phyloP scores from a whole-genome alignment of 352 stramenopile species.

The Phytophthora rubi region DNA sequence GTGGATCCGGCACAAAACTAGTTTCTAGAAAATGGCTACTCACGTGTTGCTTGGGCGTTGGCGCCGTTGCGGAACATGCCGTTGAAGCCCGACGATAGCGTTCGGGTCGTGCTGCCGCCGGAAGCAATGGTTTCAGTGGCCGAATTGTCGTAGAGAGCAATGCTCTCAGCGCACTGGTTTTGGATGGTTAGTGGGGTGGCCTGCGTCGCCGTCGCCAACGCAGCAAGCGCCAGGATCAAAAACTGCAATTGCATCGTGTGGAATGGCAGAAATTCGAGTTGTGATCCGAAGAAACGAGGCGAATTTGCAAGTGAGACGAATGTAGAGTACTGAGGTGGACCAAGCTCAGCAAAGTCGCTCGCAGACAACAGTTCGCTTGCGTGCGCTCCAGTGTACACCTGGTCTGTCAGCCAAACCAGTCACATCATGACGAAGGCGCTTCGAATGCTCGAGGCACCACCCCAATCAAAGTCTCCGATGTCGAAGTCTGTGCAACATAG shows the following conservation, averaged over 20 bases:
- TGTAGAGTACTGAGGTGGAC: not conserved
- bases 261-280: slow-evolving; percentile 3
- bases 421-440: slow-evolving; percentile 7
- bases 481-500: not conserved
- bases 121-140: slow-evolving; percentile 45
- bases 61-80: slow-evolving; percentile 64
- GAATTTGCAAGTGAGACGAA: slow-evolving; percentile 28
- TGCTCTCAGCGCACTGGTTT: slow-evolving; percentile 51
- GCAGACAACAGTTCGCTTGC: slow-evolving; percentile 25
- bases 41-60: slow-evolving; percentile 46
- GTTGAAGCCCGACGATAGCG: slow-evolving; percentile 44
- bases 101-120: slow-evolving; percentile 40
- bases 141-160: slow-evolving; percentile 65
- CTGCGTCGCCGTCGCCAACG: slow-evolving; percentile 20
- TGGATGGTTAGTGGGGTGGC: slow-evolving; percentile 46
- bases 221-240: slow-evolving; percentile 5
- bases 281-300: slow-evolving; percentile 1
- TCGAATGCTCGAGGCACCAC: slow-evolving; percentile 14
- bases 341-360: not conserved
- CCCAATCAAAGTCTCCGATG: slow-evolving; percentile 12
- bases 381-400: slow-evolving; percentile 19
- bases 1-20: not conserved
- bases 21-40: not conserved
- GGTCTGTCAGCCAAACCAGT: slow-evolving; percentile 10
- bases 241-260: slow-evolving; percentile 20